These are phyloP conservation scores for Warburgia ugandensis DNA, from an alignment of 164 flowering plant genomes.

Conservation along the genomic window DNA sequence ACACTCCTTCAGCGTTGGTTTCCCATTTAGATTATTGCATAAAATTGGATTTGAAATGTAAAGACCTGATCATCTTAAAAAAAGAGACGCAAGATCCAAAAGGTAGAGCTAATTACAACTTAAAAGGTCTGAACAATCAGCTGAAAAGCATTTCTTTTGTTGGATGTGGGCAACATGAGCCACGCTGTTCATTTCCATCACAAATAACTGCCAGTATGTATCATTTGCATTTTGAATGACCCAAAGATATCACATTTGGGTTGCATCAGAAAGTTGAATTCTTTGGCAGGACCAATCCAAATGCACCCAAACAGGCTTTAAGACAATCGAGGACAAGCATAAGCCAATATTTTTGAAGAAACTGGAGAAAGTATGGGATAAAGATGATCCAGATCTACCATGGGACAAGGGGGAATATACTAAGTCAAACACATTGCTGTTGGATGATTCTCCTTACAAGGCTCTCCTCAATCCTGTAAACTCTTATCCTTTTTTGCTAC, in stretches of 20 bases:
- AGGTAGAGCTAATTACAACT: no score
- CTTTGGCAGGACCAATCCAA: slow-evolving; percentile 59
- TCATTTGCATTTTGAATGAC: no score
- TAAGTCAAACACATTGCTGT: slow-evolving; percentile 70
- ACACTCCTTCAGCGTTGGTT: no score
- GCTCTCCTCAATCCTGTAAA: slow-evolving; percentile 85
- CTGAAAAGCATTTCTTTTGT: no score
- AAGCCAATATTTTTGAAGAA: slow-evolving; percentile 77
- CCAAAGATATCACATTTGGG: neutral
- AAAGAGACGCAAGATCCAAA: no score
- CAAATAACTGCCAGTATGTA: no score
- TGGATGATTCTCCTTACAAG: slow-evolving; percentile 95
- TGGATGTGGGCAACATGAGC: no score
- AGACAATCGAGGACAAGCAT: slow-evolving; percentile 49
- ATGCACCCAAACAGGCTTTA: slow-evolving; percentile 52
- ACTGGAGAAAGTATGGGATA: slow-evolving; percentile 69
- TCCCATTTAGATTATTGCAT: no score
- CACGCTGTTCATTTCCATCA: no score
- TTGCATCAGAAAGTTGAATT: neutral
- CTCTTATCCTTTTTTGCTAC: neutral
- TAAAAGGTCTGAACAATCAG: no score
- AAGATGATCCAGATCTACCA: slow-evolving; percentile 43
- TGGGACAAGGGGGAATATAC: slow-evolving; percentile 65
- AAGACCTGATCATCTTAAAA: no score
- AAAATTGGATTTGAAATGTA: no score